These are phyloP conservation scores for Saturnispora zaruensis DNA, from an alignment of 805 yeast species.

Conservation along the genomic window DNA sequence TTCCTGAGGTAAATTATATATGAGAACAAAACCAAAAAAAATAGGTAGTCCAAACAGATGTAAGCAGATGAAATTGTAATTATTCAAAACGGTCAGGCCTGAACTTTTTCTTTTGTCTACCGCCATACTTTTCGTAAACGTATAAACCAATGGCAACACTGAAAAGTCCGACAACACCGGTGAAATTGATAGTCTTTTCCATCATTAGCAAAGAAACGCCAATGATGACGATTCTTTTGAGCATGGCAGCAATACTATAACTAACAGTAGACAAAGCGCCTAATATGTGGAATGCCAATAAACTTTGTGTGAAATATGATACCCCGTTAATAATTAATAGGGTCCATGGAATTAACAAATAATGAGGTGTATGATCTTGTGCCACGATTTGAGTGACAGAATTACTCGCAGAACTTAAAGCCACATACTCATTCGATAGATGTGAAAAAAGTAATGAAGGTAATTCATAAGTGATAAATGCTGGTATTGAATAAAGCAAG, in stretches of 20 bases:
- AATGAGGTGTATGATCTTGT: conserved; percentile 18
- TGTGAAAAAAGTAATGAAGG: conserved; percentile 20
- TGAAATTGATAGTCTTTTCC: conserved; percentile 38
- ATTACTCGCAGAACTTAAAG: neutral
- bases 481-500: conserved; percentile 58
- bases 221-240: conserved; percentile 82
- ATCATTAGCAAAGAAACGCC: conserved; percentile 64
- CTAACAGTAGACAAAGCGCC: conserved; percentile 79
- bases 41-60: neutral
- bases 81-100: conserved; percentile 12
- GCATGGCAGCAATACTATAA: conserved; percentile 77
- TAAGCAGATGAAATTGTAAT: neutral
- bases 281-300: conserved; percentile 71
- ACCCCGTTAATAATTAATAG: conserved; percentile 58
- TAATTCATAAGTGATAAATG: conserved; percentile 61
- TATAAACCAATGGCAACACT: conserved; percentile 50
- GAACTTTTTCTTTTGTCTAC: conserved; percentile 16
- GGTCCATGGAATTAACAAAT: conserved; percentile 32
- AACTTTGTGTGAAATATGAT: conserved; percentile 71
- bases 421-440: conserved; percentile 8
- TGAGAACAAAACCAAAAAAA: neutral
- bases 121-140: conserved; percentile 53
- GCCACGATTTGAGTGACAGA: neutral
- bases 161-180: conserved; percentile 42
- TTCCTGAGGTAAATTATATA: neutral